phyloP scores from a whole-genome alignment of 2,329 filamentous ascomycete species.

The Zymoseptoria passerinii region DNA sequence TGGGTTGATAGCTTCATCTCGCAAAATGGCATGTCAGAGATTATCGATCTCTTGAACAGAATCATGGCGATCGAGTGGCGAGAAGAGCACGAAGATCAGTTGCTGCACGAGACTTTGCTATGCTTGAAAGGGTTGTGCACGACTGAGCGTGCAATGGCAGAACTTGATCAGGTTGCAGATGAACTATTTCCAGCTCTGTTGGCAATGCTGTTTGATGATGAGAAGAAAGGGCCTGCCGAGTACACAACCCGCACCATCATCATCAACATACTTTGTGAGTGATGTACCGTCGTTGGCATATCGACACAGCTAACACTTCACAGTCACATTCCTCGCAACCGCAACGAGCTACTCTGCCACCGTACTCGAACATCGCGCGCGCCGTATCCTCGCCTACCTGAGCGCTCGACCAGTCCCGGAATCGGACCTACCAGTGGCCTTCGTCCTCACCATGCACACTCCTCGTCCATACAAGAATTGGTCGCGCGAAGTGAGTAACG shows the following conservation, averaged over 20 bases:
- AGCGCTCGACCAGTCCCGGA: conserved; percentile 74
- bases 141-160: conserved; percentile 74
- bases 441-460: conserved; percentile 82
- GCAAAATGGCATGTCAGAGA: conserved; percentile 84
- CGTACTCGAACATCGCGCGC: conserved; percentile 52
- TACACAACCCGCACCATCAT: conserved; percentile 90
- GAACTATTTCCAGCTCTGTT: conserved; percentile 80
- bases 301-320: conserved; percentile 5
- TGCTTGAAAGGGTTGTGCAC: conserved; percentile 94
- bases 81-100: conserved; percentile 89
- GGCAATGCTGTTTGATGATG: conserved; percentile 89
- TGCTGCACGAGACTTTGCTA: conserved; percentile 84
- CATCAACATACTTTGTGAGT: conserved; percentile 64
- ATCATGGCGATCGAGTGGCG: conserved; percentile 96
- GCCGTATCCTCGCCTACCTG: conserved; percentile 68
- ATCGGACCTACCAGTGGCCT: conserved; percentile 66
- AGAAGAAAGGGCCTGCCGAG: conserved; percentile 94
- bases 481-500: conserved; percentile 85
- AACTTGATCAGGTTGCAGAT: conserved; percentile 69
- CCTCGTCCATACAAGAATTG: conserved; percentile 85
- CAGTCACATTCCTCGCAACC: conserved; percentile 70
- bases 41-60: conserved; percentile 77
- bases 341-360: conserved; percentile 40
- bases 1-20: conserved; percentile 93
- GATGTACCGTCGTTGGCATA: not conserved